Evolutionary conservation across 140 eudicot genomes (phyloP).

Genomic region (Bidens hawaiensis): DNA sequence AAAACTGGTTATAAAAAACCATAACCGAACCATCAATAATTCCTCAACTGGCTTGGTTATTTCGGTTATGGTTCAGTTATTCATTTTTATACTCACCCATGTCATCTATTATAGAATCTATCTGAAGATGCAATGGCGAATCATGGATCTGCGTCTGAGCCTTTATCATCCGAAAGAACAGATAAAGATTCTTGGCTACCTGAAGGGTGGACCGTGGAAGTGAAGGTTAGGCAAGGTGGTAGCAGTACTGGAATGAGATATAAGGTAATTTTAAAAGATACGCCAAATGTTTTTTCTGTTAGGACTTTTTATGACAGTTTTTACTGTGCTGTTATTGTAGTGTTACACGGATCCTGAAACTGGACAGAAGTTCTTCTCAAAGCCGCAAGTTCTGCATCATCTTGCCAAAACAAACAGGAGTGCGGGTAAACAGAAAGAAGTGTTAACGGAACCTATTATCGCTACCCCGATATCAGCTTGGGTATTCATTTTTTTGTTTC

Average conservation of each 20-base stretch:
- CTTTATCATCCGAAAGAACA: slow-evolving; percentile 12
- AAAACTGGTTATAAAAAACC: not conserved
- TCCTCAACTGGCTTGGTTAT: not conserved
- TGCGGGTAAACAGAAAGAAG: slow-evolving; percentile 12
- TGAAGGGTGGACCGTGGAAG: slow-evolving; percentile 32
- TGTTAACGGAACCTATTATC: slow-evolving; percentile 1
- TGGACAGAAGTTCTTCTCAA: slow-evolving; percentile 46
- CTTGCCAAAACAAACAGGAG: slow-evolving; percentile 17
- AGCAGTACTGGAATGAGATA: slow-evolving; percentile 16
- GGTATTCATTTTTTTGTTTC: slow-evolving; percentile 13
- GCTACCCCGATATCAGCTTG: slow-evolving; percentile 18
- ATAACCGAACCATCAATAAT: not conserved
- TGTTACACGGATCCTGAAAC: slow-evolving; percentile 31
- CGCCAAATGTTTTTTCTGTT: not conserved
- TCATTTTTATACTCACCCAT: not conserved
- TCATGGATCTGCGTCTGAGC: slow-evolving; percentile 22
- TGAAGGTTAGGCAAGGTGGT: slow-evolving; percentile 20
- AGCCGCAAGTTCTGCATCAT: slow-evolving; percentile 34
- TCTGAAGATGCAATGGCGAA: slow-evolving; percentile 10
- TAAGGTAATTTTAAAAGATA: slow-evolving; percentile 19
- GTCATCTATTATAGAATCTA: slow-evolving; percentile 1
- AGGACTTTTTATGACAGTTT: not conserved
- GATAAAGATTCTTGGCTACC: slow-evolving; percentile 25
- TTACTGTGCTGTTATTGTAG: slow-evolving; percentile 22
- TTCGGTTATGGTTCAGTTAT: not conserved